phyloP scores from a whole-genome alignment of 2,329 filamentous ascomycete species.

The Colletotrichum euphorbiae region DNA sequence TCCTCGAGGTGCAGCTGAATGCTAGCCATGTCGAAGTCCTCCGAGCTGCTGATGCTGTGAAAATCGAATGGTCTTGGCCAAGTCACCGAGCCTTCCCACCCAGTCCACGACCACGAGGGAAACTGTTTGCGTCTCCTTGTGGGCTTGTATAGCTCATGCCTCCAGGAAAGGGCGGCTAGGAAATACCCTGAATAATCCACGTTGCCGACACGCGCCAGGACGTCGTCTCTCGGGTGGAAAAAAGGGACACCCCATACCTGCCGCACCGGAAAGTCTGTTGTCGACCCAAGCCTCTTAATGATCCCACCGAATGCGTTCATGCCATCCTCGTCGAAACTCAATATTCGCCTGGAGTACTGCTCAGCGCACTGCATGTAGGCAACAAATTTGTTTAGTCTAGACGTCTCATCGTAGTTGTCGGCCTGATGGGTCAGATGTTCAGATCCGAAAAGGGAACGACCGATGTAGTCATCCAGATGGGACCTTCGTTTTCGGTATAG shows the following conservation, averaged over 20 bases:
- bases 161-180: conserved; percentile 16
- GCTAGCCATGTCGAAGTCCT: not conserved
- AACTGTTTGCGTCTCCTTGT: conserved; percentile 16
- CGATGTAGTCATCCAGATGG: conserved; percentile 10
- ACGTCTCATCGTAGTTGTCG: not conserved
- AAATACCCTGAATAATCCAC: conserved; percentile 7
- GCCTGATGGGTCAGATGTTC: not conserved
- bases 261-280: conserved; percentile 4
- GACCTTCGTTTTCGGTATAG: conserved; percentile 4
- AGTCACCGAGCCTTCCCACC: conserved; percentile 18
- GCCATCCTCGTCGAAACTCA: conserved; percentile 17
- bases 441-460: conserved; percentile 23
- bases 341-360: conserved; percentile 13
- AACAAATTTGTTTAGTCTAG: conserved; percentile 15
- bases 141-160: conserved; percentile 19
- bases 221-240: conserved; percentile 9
- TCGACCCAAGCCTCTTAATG: conserved; percentile 10
- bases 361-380: conserved; percentile 20
- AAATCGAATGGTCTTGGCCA: conserved; percentile 7
- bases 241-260: conserved; percentile 20
- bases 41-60: conserved; percentile 4
- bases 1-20: conserved; percentile 9
- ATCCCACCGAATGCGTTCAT: conserved; percentile 21
- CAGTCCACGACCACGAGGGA: conserved; percentile 23
- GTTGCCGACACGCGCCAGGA: not conserved